Conservation (phyloP, 192 early-diverging fungal genomes). For the Funneliformis mosseae region DNA sequence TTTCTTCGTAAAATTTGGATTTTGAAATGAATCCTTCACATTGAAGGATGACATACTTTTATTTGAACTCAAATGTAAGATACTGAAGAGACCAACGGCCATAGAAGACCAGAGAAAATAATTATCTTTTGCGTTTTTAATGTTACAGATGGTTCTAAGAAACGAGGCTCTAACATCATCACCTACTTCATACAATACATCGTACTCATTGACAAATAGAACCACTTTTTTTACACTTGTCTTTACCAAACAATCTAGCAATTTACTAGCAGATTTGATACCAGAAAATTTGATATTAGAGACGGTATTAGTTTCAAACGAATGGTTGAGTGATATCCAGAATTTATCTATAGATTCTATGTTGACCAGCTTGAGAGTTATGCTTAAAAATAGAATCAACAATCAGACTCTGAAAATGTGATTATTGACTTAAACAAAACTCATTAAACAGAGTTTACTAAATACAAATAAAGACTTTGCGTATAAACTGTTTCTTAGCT, state of each 20-base stretch:
- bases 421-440: not conserved
- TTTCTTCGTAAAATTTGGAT: slow-evolving; percentile 35
- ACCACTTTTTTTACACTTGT: slow-evolving; percentile 16
- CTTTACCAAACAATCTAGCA: not conserved
- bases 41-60: slow-evolving; percentile 36
- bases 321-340: not conserved
- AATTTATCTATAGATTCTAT: slow-evolving; percentile 18
- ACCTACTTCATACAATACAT: slow-evolving; percentile 15
- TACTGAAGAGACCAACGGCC: slow-evolving; percentile 30
- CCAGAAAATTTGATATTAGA: not conserved
- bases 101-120: slow-evolving; percentile 19
- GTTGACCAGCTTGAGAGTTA: slow-evolving; percentile 21
- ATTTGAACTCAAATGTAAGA: slow-evolving; percentile 17
- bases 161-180: slow-evolving; percentile 6
- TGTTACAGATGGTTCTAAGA: slow-evolving; percentile 9
- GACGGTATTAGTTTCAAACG: not conserved
- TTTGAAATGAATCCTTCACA: slow-evolving; percentile 33
- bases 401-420: not conserved
- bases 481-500: slow-evolving; percentile 28
- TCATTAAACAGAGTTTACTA: slow-evolving; percentile 27
- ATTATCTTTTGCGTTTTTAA: not conserved
- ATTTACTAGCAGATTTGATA: slow-evolving; percentile 31
- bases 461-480: slow-evolving; percentile 19
- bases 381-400: not conserved
- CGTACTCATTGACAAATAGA: slow-evolving; percentile 31